A percentile compares a stretch with the other conserved stretches of the same genome.
Evolutionary conservation across 768 basidiomycete species (phyloP).

Genomic region (Kwoniella pini): DNA sequence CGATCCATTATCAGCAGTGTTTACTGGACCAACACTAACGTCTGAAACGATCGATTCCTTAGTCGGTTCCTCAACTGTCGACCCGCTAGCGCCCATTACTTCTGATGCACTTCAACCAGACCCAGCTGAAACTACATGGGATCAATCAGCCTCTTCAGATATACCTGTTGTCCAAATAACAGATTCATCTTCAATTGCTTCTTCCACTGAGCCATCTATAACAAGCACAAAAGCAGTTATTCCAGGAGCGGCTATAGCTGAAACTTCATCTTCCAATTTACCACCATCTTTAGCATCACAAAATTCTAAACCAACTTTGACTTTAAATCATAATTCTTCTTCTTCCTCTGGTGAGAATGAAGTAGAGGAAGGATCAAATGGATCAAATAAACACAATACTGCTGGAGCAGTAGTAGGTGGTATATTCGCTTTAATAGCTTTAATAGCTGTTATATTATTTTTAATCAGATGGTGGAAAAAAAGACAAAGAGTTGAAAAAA

Average conservation of each 20-base stretch:
- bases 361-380: constrained; percentile 1
- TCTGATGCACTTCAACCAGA: neutral
- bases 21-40: neutral
- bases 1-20: neutral
- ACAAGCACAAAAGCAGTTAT: neutral
- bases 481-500: constrained; percentile 20
- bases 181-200: neutral
- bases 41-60: neutral
- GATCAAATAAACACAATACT: constrained; percentile 15
- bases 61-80: neutral
- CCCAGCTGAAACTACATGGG: neutral
- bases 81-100: neutral
- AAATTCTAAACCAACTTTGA: neutral
- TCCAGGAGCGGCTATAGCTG: neutral
- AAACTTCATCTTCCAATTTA: neutral
- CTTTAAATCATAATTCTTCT: neutral
- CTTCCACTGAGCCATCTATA: neutral
- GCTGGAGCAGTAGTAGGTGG: constrained; percentile 34
- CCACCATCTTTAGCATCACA: neutral
- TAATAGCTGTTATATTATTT: constrained; percentile 26
- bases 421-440: constrained; percentile 18
- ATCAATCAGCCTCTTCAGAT: neutral
- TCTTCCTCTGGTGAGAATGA: neutral
- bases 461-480: constrained; percentile 21
- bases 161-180: neutral